Base-by-base conservation (phyloP, 2,329 filamentous ascomycete genomes). In the Apiospora arundinis region DNA sequence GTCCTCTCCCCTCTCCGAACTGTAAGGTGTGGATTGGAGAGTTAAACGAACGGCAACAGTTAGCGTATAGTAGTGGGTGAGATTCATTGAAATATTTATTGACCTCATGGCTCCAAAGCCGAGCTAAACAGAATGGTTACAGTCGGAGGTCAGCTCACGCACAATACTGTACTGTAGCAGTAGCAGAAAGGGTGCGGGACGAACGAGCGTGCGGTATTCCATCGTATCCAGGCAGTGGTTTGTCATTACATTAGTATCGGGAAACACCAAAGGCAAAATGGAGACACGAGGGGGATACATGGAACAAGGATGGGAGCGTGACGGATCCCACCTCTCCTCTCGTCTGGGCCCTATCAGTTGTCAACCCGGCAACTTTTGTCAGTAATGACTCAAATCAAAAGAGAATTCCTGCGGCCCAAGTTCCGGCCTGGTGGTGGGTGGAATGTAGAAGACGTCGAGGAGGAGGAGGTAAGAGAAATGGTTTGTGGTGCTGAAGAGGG, bases 241-340 rank as follows among this genome's bases (percentile, higher is more conserved):
- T 63, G 32, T 40, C 21, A 40, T 63, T 63, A 63, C 56, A 63
- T 63, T 63, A n/a, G 56, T 14, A 63, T 63, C 56, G 56, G 56
- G 56, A 63, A 63, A 63, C 56, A 40, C 56, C 56, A 63, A 63
- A 63, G 56, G 32, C 56, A 63, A 63, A 63, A 63, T 63, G 56
- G 56, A 63, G 56, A 63, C 56, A 63, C 56, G 56, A 63, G 56
- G 56, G 45, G 56, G 56, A 63, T n/a, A 63, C 56, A 63, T 63
- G 56, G 52, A 40, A n/a, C 56, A 63, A 32, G 56, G 56, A 63
- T 63, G 32, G 56, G 32, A 63, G 40, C 56, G 56, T 40, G 32
- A 63, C 28, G 52, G 52, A 40, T 76, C 69, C 71, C 74, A 75
- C 74, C 70, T 69, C 73, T 71, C 72, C 69, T 72, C 69, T 73